Evolutionary conservation across 2,329 filamentous ascomycete species (phyloP).

Genomic region (Phoma herbarum): DNA sequence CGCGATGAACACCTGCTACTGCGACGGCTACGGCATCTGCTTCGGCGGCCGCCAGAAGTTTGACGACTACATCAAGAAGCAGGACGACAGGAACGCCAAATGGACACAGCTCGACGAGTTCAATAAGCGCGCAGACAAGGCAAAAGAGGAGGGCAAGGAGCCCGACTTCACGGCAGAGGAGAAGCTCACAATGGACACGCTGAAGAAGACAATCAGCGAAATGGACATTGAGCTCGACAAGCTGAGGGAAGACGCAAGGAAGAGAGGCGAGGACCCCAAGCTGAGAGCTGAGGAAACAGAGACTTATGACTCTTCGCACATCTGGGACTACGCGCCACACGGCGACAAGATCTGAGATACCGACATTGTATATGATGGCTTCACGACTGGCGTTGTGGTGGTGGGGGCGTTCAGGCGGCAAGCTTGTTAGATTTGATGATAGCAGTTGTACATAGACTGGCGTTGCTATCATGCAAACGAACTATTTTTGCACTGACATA

Average conservation of each 20-base stretch:
- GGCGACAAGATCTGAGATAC: constrained; percentile 19
- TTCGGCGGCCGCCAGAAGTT: constrained; percentile 63
- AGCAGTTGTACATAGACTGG: constrained; percentile 12
- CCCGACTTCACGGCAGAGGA: constrained; percentile 33
- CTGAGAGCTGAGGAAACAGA: constrained; percentile 46
- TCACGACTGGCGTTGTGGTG: constrained; percentile 26
- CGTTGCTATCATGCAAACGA: not conserved
- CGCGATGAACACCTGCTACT: constrained; percentile 61
- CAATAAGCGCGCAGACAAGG: constrained; percentile 50
- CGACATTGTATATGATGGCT: constrained; percentile 10
- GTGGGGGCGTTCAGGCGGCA: constrained; percentile 11
- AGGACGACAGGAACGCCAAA: constrained; percentile 53
- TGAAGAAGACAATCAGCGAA: constrained; percentile 31
- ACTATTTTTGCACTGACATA: not conserved
- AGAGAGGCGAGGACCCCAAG: constrained; percentile 47
- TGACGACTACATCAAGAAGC: constrained; percentile 59
- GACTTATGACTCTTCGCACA: constrained; percentile 43
- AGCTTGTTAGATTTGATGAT: constrained; percentile 5
- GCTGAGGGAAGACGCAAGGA: constrained; percentile 42
- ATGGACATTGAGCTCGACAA: constrained; percentile 43
- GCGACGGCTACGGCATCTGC: constrained; percentile 71
- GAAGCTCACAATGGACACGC: constrained; percentile 29
- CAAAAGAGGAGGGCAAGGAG: constrained; percentile 40
- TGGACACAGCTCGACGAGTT: constrained; percentile 53
- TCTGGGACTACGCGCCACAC: constrained; percentile 50